These are phyloP conservation scores for Globisporangium cylindrosporum DNA, from an alignment of 352 stramenopile species.

Conservation along the genomic window DNA sequence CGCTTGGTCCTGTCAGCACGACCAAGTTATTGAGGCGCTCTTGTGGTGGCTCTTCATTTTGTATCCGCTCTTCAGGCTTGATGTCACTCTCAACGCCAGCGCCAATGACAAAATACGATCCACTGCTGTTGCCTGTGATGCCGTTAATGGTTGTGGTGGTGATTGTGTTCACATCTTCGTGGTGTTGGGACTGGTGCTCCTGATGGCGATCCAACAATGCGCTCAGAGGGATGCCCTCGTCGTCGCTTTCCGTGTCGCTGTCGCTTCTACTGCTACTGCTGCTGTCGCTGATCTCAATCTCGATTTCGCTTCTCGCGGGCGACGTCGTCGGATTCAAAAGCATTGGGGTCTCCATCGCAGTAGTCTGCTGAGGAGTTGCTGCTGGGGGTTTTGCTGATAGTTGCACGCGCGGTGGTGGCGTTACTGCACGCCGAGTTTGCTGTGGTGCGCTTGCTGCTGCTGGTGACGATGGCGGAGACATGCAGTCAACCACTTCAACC, in stretches of 20 bases:
- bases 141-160: not conserved
- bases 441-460: not conserved
- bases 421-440: not conserved
- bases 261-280: not conserved
- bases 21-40: too few species aligned
- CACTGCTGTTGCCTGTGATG: not conserved
- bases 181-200: not conserved
- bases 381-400: not conserved
- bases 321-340: not conserved
- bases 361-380: not conserved
- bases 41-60: not conserved
- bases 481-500: conserved; percentile 2
- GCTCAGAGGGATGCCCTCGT: conserved; percentile 8
- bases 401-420: not conserved
- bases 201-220: not conserved
- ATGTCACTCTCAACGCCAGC: not conserved
- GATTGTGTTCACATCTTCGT: too few species aligned
- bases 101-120: not conserved
- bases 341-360: not conserved
- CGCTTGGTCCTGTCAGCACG: too few species aligned
- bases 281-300: conserved; percentile 8
- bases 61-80: not conserved
- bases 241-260: conserved; percentile 9
- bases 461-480: conserved; percentile 3
- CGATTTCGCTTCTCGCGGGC: not conserved